These are phyloP conservation scores for Cichorium intybus DNA, from an alignment of 140 eudicot species.

Conservation along the genomic window DNA sequence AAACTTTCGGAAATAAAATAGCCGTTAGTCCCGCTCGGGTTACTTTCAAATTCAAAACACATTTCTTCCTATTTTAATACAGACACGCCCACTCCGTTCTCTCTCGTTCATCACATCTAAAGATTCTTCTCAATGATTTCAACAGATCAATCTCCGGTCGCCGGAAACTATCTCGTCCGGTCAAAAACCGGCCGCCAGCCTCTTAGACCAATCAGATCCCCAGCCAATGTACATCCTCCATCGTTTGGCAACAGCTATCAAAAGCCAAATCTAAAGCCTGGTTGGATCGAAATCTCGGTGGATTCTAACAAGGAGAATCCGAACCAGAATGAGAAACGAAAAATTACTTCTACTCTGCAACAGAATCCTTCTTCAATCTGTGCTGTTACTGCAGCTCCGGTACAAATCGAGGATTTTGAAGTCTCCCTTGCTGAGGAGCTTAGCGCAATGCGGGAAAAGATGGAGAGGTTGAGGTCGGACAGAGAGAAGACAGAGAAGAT, in stretches of 20 bases:
- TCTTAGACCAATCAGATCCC: slow-evolving; percentile 48
- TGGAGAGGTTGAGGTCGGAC: slow-evolving; percentile 60
- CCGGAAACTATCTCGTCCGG: slow-evolving; percentile 28
- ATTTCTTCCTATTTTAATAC: slow-evolving; percentile 1
- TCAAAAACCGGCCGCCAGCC: slow-evolving; percentile 53
- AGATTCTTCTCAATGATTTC: slow-evolving; percentile 28
- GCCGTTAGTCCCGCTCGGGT: slow-evolving; percentile 73
- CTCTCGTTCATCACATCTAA: slow-evolving; percentile 10
- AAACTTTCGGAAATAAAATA: slow-evolving; percentile 11
- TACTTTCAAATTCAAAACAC: slow-evolving; percentile 65
- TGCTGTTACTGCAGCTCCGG: not conserved
- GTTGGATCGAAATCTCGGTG: slow-evolving; percentile 24
- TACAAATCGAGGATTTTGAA: slow-evolving; percentile 49
- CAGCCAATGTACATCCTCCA: slow-evolving; percentile 12
- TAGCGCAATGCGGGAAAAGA: slow-evolving; percentile 51
- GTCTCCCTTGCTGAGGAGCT: slow-evolving; percentile 80
- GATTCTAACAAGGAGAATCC: slow-evolving; percentile 60
- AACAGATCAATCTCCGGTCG: slow-evolving; percentile 42
- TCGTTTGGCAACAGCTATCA: not conserved
- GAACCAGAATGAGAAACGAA: slow-evolving; percentile 9
- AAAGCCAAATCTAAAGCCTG: slow-evolving; percentile 14
- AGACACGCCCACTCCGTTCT: not conserved
- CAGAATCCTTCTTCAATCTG: slow-evolving; percentile 5
- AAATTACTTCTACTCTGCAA: not conserved
- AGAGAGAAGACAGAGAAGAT: slow-evolving; percentile 64